phyloP scores from a whole-genome alignment of 2,329 filamentous ascomycete genomes.

The Lasiodiplodia citricola region DNA sequence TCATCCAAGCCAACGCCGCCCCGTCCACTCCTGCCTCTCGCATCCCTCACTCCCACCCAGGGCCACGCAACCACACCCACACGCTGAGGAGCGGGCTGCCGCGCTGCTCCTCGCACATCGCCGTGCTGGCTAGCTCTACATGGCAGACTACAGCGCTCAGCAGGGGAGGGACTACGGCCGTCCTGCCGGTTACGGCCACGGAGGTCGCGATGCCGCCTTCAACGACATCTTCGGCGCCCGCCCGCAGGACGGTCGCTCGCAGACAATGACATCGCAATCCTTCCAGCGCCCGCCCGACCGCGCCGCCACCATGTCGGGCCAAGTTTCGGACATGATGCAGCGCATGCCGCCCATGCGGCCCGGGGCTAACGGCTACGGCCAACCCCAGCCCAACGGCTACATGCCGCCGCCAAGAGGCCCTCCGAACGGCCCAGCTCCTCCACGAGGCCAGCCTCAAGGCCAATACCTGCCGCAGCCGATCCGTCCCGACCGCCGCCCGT shows the following conservation, averaged over 20 bases:
- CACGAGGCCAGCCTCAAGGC: slow-evolving; percentile 52
- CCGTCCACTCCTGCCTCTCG: slow-evolving; percentile 19
- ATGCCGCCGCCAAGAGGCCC: slow-evolving; percentile 36
- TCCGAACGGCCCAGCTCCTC: slow-evolving; percentile 40
- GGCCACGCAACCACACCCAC: slow-evolving; percentile 1
- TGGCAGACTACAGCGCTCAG: slow-evolving; percentile 70
- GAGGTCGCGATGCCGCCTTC: slow-evolving; percentile 85
- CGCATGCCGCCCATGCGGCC: slow-evolving; percentile 67
- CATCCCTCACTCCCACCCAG: slow-evolving; percentile 21
- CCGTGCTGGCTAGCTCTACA: slow-evolving; percentile 37
- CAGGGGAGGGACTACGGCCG: slow-evolving; percentile 65
- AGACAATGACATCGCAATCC: slow-evolving; percentile 89
- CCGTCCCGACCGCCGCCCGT: slow-evolving; percentile 70
- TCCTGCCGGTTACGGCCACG: slow-evolving; percentile 57
- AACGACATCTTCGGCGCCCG: slow-evolving; percentile 94
- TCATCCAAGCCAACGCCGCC: slow-evolving; percentile 17
- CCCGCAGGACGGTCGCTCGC: slow-evolving; percentile 77
- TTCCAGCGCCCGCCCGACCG: slow-evolving; percentile 68
- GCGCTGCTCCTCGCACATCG: slow-evolving; percentile 24
- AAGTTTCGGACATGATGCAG: slow-evolving; percentile 61
- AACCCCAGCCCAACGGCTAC: slow-evolving; percentile 37
- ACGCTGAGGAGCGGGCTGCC: slow-evolving; percentile 23
- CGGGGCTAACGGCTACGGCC: slow-evolving; percentile 50
- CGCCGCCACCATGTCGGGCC: slow-evolving; percentile 69
- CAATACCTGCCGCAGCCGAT: slow-evolving; percentile 66